Evolutionary conservation across 2,329 filamentous ascomycete species (phyloP), one percentile per base, ranked within the genome.

Genomic region (Colletotrichum cordylinicola): DNA sequence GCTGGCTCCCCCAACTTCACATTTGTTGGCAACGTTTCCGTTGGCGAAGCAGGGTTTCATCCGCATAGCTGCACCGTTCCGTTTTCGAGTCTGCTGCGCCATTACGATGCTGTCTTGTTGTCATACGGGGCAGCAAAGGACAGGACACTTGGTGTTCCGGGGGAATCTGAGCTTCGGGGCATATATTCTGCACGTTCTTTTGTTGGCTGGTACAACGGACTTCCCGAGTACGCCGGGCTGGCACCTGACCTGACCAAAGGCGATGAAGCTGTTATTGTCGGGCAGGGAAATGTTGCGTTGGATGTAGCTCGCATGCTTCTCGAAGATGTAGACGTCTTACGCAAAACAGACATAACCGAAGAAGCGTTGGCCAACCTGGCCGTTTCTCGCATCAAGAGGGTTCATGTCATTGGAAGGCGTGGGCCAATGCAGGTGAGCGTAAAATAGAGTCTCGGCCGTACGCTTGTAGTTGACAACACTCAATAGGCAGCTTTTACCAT

Each of bases 171-270:
- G 8, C 86, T 97, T 8, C 87, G 89, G 31, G 95, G 95, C 4
- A 92, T 98, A 21, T 94, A 96, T 82, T 98, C 96, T 9, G 97
- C 97, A 3, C 92, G 97, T 33, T 94, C 96, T 52, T 98, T 98
- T 83, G 97, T 99, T 2, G 97, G 96, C 21, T 99, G 97, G 97
- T 99, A 99, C 85, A 99, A 99, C 84, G 97, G 97, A 4, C 89
- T 98, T 4, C 97, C 97, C 0, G 94, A 98, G 79, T 94, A 94
- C 82, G 90, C 93, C 24, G 84, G 90, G 79, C 86, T 98, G 9
- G 87, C 90, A n/a, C 94, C 96, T 0, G 91, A 95, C 81, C 89
- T 98, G 31, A 90, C 92, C 1, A 87, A 89, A 12, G 94, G 94
- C 1, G 95, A 98, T 67, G 93, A 96, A 77, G 97, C 95, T 2